These are phyloP conservation scores for Pichia sp. DNA, from an alignment of 1,139 yeast species.

Conservation along the genomic window DNA sequence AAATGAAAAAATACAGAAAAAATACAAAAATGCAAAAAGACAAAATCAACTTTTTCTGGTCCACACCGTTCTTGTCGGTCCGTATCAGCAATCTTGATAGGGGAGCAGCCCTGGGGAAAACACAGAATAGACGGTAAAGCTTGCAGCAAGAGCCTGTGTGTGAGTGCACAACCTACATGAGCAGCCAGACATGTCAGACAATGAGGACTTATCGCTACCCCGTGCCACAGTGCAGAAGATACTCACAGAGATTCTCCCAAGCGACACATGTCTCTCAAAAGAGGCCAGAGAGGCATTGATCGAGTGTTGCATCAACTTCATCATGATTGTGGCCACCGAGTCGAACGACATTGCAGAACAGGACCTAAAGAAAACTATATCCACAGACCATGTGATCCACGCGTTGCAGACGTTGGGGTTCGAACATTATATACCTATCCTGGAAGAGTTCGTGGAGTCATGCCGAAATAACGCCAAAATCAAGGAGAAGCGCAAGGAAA, in stretches of 20 bases:
- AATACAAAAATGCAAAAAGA: neutral
- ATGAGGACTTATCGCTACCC: constrained; percentile 33
- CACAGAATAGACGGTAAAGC: no score
- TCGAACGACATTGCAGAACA: constrained; percentile 95
- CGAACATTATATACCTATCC: constrained; percentile 74
- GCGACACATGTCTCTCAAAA: constrained; percentile 80
- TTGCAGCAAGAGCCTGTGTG: neutral
- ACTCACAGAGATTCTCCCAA: constrained; percentile 81
- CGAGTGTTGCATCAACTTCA: constrained; percentile 93
- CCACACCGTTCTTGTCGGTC: neutral
- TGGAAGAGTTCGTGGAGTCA: constrained; percentile 46
- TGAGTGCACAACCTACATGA: neutral
- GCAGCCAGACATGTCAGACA: constrained; percentile 33
- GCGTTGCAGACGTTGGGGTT: constrained; percentile 89
- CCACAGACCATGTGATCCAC: constrained; percentile 91
- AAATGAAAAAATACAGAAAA: neutral
- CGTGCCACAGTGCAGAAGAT: constrained; percentile 93
- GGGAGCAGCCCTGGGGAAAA: neutral
- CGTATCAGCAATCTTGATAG: neutral
- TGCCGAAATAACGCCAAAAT: constrained; percentile 86
- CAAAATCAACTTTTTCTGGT: neutral
- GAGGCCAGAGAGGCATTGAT: constrained; percentile 95
- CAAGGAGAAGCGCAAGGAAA: constrained; percentile 77
- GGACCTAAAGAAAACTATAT: constrained; percentile 93
- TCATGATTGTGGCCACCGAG: constrained; percentile 90